Base-by-base conservation (phyloP, 148 eudicot species). In the Hydrangea macrophylla region DNA sequence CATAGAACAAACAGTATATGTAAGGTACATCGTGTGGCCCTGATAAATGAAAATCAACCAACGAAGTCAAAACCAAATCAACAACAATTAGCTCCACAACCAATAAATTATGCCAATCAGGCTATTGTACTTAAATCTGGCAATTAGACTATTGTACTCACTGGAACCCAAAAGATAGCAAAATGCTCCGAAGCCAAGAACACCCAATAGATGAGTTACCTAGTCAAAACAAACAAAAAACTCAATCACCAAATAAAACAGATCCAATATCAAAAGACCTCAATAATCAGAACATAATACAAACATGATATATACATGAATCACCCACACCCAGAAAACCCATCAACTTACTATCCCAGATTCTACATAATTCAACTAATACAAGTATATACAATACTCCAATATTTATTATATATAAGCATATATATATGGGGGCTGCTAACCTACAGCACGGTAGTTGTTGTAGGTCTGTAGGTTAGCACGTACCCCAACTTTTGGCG, bases 121-220 rank as follows among this genome's bases (percentile, higher is more conserved):
- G n/a, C n/a, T n/a, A 45, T 59, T 53, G 36, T 13, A 25, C 18
- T n/a, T 33, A 48, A 24, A 9, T 40, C 17, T 18, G 6, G 28
- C 54, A 64, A 37, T 22, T 7, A 25, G 26, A 60, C 4, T 17
- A 54, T 18, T 32, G 39, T 55, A 86, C 98, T 86, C 71, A 94
- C 99, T 90, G 82, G 99, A 97, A 56, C 99, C 99, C 80, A 88
- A 77, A 56, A 94, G 75, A 71, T 86, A 94, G 91, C 98, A 94
- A 76, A 94, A 88, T 71, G 87, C 90, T 26, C 98, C 98, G 70
- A 94, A 94, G n/a, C 96, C 92, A 67, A 94, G 80, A 57, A 94
- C 98, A 69, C 97, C 86, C 71, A 87, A 76, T n/a, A 94, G 72
- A 86, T 94, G 83, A 64, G 92, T 94, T 78, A 94, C 96, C 97